Conservation (phyloP, 305 asterid species). For the Fraxinus floribunda region DNA sequence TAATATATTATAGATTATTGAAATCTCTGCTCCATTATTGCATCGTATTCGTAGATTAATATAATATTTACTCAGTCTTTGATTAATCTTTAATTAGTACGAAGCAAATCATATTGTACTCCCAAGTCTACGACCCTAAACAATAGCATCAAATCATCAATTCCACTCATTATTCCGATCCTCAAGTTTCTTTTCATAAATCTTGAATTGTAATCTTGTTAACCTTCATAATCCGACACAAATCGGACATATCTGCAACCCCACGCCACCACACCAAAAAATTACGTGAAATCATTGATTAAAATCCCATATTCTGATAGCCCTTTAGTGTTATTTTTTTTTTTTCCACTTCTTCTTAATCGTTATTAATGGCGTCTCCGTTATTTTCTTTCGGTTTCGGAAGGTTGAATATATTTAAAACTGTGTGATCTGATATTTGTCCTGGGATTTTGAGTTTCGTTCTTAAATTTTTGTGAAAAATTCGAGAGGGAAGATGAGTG, state of each 20-base stretch:
- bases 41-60: no score
- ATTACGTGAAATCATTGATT: slow-evolving; percentile 5
- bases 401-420: neutral
- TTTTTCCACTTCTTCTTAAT: slow-evolving; percentile 2
- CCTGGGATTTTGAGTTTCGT: neutral
- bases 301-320: neutral
- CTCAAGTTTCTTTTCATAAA: neutral
- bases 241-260: slow-evolving; percentile 18
- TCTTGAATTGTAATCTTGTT: neutral
- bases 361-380: slow-evolving; percentile 25
- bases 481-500: slow-evolving; percentile 36
- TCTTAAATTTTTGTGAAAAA: neutral
- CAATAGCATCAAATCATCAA: neutral
- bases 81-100: no score
- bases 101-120: neutral
- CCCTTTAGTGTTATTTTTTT: neutral
- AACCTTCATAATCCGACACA: slow-evolving; percentile 23
- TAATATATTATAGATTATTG: no score
- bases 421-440: slow-evolving; percentile 20
- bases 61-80: neutral
- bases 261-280: neutral
- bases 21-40: no score
- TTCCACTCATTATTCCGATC: slow-evolving; percentile 6
- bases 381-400: slow-evolving; percentile 21
- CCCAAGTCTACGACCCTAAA: neutral